phyloP scores from a whole-genome alignment of 805 yeast genomes.

The Pichia cabralensis region DNA sequence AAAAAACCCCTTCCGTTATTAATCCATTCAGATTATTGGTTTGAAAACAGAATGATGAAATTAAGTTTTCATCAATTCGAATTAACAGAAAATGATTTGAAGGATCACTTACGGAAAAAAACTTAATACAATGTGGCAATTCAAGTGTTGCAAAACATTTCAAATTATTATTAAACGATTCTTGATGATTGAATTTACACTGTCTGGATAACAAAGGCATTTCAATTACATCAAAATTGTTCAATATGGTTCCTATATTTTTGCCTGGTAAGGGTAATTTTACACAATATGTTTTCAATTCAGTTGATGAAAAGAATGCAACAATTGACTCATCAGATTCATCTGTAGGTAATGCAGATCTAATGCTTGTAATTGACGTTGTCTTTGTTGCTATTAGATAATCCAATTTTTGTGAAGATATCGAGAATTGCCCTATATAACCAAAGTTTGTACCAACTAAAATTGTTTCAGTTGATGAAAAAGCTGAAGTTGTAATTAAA shows the following conservation, averaged over 20 bases:
- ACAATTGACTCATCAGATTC: conserved; percentile 6
- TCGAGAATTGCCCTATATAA: conserved; percentile 19
- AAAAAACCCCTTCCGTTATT: conserved; percentile 3
- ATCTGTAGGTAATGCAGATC: background rate
- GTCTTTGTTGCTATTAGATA: conserved; percentile 17
- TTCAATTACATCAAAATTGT: too few species aligned
- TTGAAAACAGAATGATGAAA: too few species aligned
- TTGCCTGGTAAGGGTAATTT: conserved; percentile 5
- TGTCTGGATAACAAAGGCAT: too few species aligned
- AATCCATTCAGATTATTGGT: conserved; percentile 1
- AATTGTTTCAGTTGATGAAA: conserved; percentile 19
- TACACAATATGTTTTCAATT: conserved; percentile 9
- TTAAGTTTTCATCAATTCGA: too few species aligned
- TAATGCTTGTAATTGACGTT: conserved; percentile 16
- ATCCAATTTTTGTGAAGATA: conserved; percentile 12
- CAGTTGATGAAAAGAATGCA: conserved; percentile 13
- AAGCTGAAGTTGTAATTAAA: conserved; percentile 16
- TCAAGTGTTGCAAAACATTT: conserved; percentile 6
- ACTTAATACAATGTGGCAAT: conserved; percentile 6
- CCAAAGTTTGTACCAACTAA: conserved; percentile 22
- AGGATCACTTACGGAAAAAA: conserved; percentile 4
- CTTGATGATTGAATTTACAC: too few species aligned
- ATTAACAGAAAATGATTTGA: conserved; percentile 2
- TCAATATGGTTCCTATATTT: too few species aligned
- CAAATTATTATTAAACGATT: background rate